Evolutionary conservation across 2,329 filamentous ascomycete genomes (phyloP), one percentile per base, ranked within the genome.

Genomic region (Fusarium papillatum): DNA sequence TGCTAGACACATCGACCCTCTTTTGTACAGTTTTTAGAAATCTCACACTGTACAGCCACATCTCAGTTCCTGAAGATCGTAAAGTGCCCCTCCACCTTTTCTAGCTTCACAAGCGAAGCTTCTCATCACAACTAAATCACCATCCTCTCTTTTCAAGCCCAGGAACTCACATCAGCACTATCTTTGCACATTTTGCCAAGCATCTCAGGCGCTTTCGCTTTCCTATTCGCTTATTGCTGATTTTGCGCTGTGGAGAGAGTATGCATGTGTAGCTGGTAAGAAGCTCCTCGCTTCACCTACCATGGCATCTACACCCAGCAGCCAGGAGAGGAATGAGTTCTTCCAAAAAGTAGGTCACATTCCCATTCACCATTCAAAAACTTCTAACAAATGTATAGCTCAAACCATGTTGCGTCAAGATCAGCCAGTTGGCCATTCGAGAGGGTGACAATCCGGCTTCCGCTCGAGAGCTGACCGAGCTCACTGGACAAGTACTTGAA

Each of bases 321-420:
- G 68, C 31, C 76, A 77, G 59, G 76, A 79, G 59, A 78, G 81
- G 69, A 83, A 81, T 29, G 80, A 79, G 66, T 76, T 83, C 65
- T 83, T 83, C 69, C 82, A 82, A 70, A 80, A 71, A 69, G 82
- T 83, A 13, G 38, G 74, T 31, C 3, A 43, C 11, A n/a, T 22
- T 31, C 48, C 1, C 8, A 14, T 11, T 7, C 4, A 10, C 4
- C 1, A 5, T 31, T 16, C 7, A 13, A 17, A 24, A 9, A 24
- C 19, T 13, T 24, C n/a, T 78, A 55, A 81, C 59, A 53, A 16
- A 2, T 2, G 9, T 36, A 1, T 64, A 93, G 91, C 88, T 93
- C 71, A 93, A 93, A 82, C 90, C 91, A 81, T 87, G 84, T 75
- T 93, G 91, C 76, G 86, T 93, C 67, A 86, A 88, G 68, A 88